A percentile compares a stretch with the other conserved stretches of the same genome.
These are phyloP conservation scores for Stygiomarasmius scandens DNA, from an alignment of 1,284 basidiomycete species.

Conservation along the genomic window DNA sequence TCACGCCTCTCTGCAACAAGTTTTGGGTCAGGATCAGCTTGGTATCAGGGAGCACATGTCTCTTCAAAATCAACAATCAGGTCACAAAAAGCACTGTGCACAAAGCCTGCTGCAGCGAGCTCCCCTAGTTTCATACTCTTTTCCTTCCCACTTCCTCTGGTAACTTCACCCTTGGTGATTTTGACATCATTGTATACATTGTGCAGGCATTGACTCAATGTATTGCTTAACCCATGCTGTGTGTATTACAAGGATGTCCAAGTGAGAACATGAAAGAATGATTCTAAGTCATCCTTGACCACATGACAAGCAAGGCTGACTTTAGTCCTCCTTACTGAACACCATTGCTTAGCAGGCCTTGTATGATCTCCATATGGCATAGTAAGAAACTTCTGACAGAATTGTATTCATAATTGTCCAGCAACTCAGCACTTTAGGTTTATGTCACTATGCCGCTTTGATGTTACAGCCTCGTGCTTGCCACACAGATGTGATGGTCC, in stretches of 20 bases:
- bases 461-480: too few relatives aligned
- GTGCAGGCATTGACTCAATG: background rate
- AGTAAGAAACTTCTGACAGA: too few relatives aligned
- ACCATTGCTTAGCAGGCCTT: too few relatives aligned
- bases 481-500: too few relatives aligned
- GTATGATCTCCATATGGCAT: too few relatives aligned
- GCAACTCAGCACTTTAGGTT: too few relatives aligned
- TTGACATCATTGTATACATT: background rate
- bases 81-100: background rate
- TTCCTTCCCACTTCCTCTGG: background rate
- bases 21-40: background rate
- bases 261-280: background rate
- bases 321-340: too few relatives aligned
- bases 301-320: background rate
- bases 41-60: background rate
- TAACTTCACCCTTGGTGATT: background rate
- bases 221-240: background rate
- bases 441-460: too few relatives aligned
- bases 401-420: too few relatives aligned
- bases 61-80: background rate
- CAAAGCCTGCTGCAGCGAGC: background rate
- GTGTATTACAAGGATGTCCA: background rate
- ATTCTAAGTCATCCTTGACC: background rate
- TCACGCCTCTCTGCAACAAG: background rate
- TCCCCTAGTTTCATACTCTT: background rate